Percentiles rank a stretch among this genome's conserved stretches.
phyloP scores from a whole-genome alignment of 139 green algal species.

The Asterochloris erici region DNA sequence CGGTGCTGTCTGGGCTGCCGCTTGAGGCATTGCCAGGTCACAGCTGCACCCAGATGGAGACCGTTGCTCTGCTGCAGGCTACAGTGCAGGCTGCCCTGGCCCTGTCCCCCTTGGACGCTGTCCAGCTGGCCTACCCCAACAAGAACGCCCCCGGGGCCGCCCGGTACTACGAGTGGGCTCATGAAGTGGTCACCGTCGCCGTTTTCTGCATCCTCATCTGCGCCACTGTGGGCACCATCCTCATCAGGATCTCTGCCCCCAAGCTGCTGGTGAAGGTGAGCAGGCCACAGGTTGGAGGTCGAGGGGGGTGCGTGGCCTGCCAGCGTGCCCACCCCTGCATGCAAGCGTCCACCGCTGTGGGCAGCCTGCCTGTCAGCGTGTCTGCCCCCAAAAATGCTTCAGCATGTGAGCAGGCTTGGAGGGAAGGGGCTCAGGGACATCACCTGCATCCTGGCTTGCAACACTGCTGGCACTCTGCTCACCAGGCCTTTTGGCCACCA shows the following conservation, averaged over 20 bases:
- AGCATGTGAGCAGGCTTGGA: too few species aligned
- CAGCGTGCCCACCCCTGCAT: too few species aligned
- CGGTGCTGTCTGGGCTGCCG: too few species aligned
- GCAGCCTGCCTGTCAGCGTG: neutral
- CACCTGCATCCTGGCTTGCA: too few species aligned
- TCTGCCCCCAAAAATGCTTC: neutral
- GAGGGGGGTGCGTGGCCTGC: too few species aligned
- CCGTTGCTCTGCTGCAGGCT: slow-evolving; percentile 31
- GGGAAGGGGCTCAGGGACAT: too few species aligned
- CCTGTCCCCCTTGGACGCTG: slow-evolving; percentile 30
- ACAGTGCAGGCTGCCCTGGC: slow-evolving; percentile 80
- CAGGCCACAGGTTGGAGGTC: too few species aligned
- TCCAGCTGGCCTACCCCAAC: slow-evolving; percentile 11
- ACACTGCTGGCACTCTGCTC: too few species aligned
- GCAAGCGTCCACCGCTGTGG: too few species aligned
- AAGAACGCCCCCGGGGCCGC: slow-evolving; percentile 12
- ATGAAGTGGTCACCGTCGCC: slow-evolving; percentile 30
- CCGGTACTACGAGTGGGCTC: slow-evolving; percentile 21
- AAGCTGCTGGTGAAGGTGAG: slow-evolving; percentile 34
- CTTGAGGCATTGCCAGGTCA: too few species aligned
- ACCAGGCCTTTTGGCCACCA: too few species aligned
- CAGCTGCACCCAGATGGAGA: too few species aligned
- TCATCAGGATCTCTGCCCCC: slow-evolving; percentile 41
- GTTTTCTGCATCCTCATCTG: slow-evolving; percentile 77
- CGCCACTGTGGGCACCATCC: slow-evolving; percentile 51